Conservation (phyloP, 345 rosid genomes). For the Boechera divaricarpa region DNA sequence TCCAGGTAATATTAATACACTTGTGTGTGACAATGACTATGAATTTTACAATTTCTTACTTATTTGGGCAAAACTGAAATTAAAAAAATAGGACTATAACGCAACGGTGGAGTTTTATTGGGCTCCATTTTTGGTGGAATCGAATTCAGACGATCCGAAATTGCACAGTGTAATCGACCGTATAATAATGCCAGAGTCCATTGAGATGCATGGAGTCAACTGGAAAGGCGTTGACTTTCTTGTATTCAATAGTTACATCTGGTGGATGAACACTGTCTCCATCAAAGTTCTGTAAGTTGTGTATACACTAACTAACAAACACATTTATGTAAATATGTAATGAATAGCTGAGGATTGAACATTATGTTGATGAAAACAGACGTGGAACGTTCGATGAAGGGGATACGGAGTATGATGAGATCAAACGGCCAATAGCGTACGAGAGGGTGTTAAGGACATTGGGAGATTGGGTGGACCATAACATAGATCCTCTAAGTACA, state of each 20-base stretch:
- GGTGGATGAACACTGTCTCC: constrained; percentile 93
- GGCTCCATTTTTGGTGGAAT: constrained; percentile 95
- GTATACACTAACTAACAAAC: neutral
- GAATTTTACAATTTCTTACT: neutral
- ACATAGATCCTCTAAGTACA: constrained; percentile 72
- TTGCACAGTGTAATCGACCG: constrained; percentile 77
- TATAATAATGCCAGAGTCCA: constrained; percentile 85
- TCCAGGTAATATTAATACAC: constrained; percentile 57
- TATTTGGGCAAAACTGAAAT: neutral
- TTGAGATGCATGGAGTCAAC: constrained; percentile 74
- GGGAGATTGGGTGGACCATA: constrained; percentile 87
- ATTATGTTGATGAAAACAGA: constrained; percentile 51
- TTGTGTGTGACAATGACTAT: constrained; percentile 13
- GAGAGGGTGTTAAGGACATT: constrained; percentile 68
- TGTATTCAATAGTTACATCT: constrained; percentile 87
- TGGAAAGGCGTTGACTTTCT: constrained; percentile 89
- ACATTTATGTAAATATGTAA: neutral
- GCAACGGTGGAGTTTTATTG: constrained; percentile 95
- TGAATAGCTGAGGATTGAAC: constrained; percentile 49
- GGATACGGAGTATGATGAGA: constrained; percentile 69
- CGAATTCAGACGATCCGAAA: constrained; percentile 87
- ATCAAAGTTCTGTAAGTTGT: constrained; percentile 84
- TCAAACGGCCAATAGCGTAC: constrained; percentile 76
- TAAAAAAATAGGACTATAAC: constrained; percentile 67
- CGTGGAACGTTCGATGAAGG: constrained; percentile 90